Evolutionary conservation across 257 asterid genomes (phyloP).

Genomic region (Verbena officinalis): DNA sequence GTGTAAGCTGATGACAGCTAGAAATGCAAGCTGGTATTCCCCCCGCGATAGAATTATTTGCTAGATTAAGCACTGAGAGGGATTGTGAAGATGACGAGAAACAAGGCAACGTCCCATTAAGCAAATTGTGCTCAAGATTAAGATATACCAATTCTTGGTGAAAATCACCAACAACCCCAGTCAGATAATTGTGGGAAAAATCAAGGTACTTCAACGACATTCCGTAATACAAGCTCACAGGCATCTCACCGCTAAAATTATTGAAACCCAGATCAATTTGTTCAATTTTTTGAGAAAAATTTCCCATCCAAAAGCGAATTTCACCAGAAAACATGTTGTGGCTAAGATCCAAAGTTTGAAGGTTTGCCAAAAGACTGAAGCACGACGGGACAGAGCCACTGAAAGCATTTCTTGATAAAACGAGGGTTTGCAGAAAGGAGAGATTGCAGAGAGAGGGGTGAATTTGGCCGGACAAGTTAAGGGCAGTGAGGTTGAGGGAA

Average conservation of each 20-base stretch:
- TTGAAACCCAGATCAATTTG: conserved; percentile 64
- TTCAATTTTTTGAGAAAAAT: conserved; percentile 55
- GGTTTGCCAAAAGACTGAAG: conserved; percentile 46
- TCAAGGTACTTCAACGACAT: conserved; percentile 57
- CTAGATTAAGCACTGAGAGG: conserved; percentile 65
- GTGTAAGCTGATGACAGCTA: conserved; percentile 50
- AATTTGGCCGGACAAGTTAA: conserved; percentile 60
- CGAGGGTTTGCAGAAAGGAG: conserved; percentile 57
- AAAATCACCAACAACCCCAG: conserved; percentile 61
- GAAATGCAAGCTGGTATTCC: conserved; percentile 90
- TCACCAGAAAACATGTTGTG: conserved; percentile 52
- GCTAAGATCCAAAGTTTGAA: conserved; percentile 64
- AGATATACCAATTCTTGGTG: conserved; percentile 56
- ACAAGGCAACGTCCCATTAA: conserved; percentile 85
- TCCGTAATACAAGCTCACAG: conserved; percentile 49
- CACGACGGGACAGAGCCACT: conserved; percentile 62
- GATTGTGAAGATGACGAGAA: conserved; percentile 57
- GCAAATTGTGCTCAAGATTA: conserved; percentile 59
- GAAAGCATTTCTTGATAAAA: conserved; percentile 64
- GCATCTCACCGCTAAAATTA: conserved; percentile 58
- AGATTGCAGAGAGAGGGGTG: conserved; percentile 74
- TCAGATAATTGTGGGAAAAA: conserved; percentile 66
- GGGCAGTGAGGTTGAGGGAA: conserved; percentile 71
- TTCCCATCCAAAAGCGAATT: conserved; percentile 72
- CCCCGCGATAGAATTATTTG: conserved; percentile 73